phyloP scores from a whole-genome alignment of 495 filamentous ascomycete genomes.

The Aspergillus saccharolyticus region DNA sequence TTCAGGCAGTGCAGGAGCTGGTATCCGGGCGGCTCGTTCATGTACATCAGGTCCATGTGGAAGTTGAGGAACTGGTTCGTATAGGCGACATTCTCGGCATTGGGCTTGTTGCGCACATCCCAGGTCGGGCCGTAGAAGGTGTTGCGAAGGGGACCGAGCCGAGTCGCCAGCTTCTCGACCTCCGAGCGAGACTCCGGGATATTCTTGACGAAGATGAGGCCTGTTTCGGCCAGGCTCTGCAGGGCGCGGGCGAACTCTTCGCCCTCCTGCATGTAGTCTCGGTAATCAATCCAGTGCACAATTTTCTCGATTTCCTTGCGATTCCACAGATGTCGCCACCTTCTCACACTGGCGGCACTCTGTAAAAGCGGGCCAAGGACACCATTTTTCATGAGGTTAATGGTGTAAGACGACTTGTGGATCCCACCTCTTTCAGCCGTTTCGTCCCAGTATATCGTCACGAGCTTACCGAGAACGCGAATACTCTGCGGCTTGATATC shows the following conservation, averaged over 20 bases:
- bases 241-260: conserved; percentile 50
- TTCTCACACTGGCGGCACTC: not conserved
- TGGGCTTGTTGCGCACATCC: conserved; percentile 73
- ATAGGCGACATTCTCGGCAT: conserved; percentile 88
- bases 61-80: conserved; percentile 72
- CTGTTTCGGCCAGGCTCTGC: conserved; percentile 48
- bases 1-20: conserved; percentile 84
- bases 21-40: conserved; percentile 67
- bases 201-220: conserved; percentile 66
- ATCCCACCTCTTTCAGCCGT: conserved; percentile 40
- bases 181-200: conserved; percentile 60
- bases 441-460: conserved; percentile 61
- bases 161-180: conserved; percentile 60
- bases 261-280: conserved; percentile 61
- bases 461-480: conserved; percentile 31
- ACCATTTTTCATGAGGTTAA: conserved; percentile 23
- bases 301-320: conserved; percentile 15
- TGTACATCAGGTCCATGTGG: conserved; percentile 93
- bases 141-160: conserved; percentile 69
- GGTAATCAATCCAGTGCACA: conserved; percentile 54
- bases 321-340: conserved; percentile 32
- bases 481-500: conserved; percentile 39
- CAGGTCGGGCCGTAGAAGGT: conserved; percentile 88
- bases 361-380: not conserved
- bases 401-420: conserved; percentile 46